Evolutionary conservation across 2,329 filamentous ascomycete species (phyloP), one percentile per base, ranked within the genome.

Genomic region (Cytospora mali): DNA sequence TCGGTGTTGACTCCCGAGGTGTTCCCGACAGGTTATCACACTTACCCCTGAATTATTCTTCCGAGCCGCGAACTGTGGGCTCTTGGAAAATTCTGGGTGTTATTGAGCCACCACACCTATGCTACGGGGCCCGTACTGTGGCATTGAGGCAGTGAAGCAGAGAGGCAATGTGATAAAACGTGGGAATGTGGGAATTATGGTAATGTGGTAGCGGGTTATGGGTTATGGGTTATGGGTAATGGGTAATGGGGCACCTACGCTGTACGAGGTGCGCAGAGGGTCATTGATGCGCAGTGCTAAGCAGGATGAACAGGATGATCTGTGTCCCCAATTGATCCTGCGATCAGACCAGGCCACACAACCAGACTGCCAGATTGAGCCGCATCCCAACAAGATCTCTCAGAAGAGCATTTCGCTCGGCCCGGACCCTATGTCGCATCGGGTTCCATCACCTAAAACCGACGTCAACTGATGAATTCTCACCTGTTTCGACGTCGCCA

Each of bases 11-110:
- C 51, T 33, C 49, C 50, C 25, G 58, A 29, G 5, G 28, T 3
- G 14, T 7, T 50, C 4, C 48, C 9, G 6, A 25, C n/a, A n/a
- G n/a, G 42, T 48, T 10, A 16, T 48, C n/a, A 16, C 46, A 31
- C 49, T 23, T 1, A 7, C 21, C 42, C 42, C 39, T 59, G 57
- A 46, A n/a, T 23, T 49, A 23, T 28, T 33, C 28, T 29, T 58
- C 42, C 46, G 55, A 50, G 49, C 33, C 27, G 48, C 50, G 35
- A 28, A 14, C 58, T 60, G 58, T 46, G 42, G 42, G 42, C 21
- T 10, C 5, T 21, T 23, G 42, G 13, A 11, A 11, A 46, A 11
- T 7, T 13, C 42, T 46, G 14, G 10, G 39, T 33, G 31, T 33
- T 33, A 13, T 33, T 33, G 31, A n/a, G 33, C 33, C 33, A 35